Evolutionary conservation across 495 filamentous ascomycete genomes (phyloP).

Genomic region (Penicillium steckii): DNA sequence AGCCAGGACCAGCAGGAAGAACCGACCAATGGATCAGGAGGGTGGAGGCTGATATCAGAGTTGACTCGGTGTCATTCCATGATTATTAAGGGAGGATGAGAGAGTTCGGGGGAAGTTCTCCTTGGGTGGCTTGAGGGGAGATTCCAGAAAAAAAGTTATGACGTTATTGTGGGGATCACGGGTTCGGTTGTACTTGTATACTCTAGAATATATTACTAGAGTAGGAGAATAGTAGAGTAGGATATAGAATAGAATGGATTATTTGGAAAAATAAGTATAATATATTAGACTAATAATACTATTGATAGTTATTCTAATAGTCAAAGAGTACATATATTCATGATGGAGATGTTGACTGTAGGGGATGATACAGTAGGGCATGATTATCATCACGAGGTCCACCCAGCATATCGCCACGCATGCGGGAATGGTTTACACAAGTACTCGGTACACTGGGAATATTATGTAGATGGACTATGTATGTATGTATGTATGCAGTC

Average conservation of each 20-base stretch:
- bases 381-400: no score
- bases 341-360: not conserved
- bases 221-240: not conserved
- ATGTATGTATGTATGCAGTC: no score
- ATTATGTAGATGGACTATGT: no score
- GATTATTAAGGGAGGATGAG: constrained; percentile 16
- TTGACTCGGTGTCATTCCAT: constrained; percentile 31
- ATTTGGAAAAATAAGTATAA: no score
- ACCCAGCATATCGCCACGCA: not conserved
- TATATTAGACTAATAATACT: no score
- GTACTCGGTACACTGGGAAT: no score
- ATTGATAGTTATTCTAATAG: no score
- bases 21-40: constrained; percentile 17
- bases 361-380: no score
- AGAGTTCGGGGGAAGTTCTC: not conserved
- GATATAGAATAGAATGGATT: not conserved
- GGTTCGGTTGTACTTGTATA: not conserved
- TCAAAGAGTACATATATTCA: no score
- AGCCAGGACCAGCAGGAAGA: constrained; percentile 14
- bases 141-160: constrained; percentile 23
- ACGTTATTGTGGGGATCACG: constrained; percentile 26
- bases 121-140: not conserved
- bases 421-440: not conserved
- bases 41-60: constrained; percentile 28
- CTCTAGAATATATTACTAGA: not conserved